phyloP scores from a whole-genome alignment of 2,329 filamentous ascomycete species.

The Fusarium sp. region DNA sequence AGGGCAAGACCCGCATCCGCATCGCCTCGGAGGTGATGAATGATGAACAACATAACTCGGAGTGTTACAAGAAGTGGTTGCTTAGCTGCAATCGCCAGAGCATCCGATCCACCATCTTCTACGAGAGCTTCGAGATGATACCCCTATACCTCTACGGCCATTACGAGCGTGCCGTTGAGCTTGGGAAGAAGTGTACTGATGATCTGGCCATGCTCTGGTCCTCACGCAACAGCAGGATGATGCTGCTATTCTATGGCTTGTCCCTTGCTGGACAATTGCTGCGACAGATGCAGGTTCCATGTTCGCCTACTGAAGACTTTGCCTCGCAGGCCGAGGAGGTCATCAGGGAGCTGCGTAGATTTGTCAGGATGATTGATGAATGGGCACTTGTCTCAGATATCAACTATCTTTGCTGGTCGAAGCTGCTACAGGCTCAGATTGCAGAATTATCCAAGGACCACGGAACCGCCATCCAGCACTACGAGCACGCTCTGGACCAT shows the following conservation, averaged over 20 bases:
- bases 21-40: conserved; percentile 70
- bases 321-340: conserved; percentile 59
- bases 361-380: conserved; percentile 71
- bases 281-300: conserved; percentile 62
- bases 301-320: conserved; percentile 56
- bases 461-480: conserved; percentile 70
- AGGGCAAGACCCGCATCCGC: conserved; percentile 75
- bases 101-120: conserved; percentile 74
- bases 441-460: conserved; percentile 71
- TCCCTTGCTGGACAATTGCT: conserved; percentile 66
- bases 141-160: conserved; percentile 73
- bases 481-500: conserved; percentile 80
- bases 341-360: conserved; percentile 64
- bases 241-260: conserved; percentile 71
- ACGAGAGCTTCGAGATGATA: conserved; percentile 75
- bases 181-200: conserved; percentile 64
- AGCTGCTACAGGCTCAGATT: conserved; percentile 75
- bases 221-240: conserved; percentile 66
- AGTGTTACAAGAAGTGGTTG: conserved; percentile 70
- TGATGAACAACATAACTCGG: conserved; percentile 74
- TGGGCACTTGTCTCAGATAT: conserved; percentile 74
- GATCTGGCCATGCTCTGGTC: conserved; percentile 68
- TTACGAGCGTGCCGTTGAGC: conserved; percentile 68
- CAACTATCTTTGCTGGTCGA: conserved; percentile 79
- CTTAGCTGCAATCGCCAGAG: conserved; percentile 65